Conservation (phyloP, 2,329 filamentous ascomycete species). For the Aspergillus transmontanensis region DNA sequence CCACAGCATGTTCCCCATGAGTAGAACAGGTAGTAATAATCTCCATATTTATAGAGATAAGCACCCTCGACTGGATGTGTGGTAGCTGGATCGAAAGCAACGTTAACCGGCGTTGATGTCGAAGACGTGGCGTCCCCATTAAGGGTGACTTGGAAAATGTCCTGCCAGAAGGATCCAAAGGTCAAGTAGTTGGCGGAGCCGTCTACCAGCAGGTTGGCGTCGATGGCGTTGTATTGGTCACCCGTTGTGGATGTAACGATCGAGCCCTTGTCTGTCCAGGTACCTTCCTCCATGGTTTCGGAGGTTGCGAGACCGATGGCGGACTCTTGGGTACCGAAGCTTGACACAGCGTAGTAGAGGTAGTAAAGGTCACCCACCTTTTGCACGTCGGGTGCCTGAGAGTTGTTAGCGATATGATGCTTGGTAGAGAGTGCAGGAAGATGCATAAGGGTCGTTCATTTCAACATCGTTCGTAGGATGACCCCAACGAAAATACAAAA, state of each 20-base stretch:
- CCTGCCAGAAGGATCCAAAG: conserved; percentile 71
- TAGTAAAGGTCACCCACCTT: conserved; percentile 63
- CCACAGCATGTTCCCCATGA: conserved; percentile 63
- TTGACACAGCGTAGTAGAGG: conserved; percentile 67
- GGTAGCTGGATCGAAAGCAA: conserved; percentile 57
- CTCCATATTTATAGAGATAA: conserved; percentile 58
- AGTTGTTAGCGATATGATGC: background rate
- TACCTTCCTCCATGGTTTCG: conserved; percentile 39
- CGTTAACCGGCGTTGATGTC: conserved; percentile 45
- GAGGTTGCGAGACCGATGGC: conserved; percentile 63
- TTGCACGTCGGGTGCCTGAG: conserved; percentile 64
- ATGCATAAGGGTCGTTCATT: background rate
- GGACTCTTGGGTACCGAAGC: conserved; percentile 62
- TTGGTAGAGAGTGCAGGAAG: background rate
- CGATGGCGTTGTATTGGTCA: conserved; percentile 63
- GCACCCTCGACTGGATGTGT: conserved; percentile 59
- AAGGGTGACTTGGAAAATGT: conserved; percentile 64
- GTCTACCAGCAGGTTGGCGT: conserved; percentile 54
- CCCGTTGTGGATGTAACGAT: conserved; percentile 39
- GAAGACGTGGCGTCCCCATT: conserved; percentile 33
- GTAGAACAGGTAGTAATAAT: conserved; percentile 68
- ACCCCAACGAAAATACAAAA: too few relatives aligned
- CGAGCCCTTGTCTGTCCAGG: conserved; percentile 38
- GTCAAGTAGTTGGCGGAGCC: conserved; percentile 52
- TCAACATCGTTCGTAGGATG: too few relatives aligned